A percentile compares a stretch with the other conserved stretches of the same genome.
Conservation (phyloP, 2,329 filamentous ascomycete species). For the Fusarium pseudoanthophilum region DNA sequence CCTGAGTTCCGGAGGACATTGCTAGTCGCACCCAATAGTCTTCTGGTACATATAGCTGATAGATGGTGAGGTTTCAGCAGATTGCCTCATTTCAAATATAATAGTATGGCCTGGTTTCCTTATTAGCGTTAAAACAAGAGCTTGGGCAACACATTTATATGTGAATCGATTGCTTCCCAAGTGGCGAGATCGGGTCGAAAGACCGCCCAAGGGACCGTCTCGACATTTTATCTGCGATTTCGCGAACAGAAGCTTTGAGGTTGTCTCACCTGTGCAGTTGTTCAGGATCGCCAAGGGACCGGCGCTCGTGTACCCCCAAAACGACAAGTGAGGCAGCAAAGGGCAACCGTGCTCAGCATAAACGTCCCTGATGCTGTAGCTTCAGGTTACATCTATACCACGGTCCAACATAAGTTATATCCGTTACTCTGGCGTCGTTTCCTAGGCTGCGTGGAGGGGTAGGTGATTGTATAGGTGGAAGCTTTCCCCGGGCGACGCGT, state of each 20-base stretch:
- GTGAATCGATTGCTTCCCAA: neutral
- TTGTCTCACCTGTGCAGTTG: conserved; percentile 25
- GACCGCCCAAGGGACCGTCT: neutral
- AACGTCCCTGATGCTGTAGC: neutral
- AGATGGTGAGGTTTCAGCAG: neutral
- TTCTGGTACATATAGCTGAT: neutral
- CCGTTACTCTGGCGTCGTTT: neutral
- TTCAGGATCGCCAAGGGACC: neutral
- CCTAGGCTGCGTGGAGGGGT: neutral
- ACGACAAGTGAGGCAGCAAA: neutral
- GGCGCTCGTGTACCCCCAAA: conserved; percentile 2
- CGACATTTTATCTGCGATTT: neutral
- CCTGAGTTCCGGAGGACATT: conserved; percentile 39
- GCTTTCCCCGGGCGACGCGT: neutral
- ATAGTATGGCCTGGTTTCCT: neutral
- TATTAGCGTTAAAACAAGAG: neutral
- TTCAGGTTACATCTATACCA: neutral
- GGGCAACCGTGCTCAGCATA: neutral
- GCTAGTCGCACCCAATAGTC: neutral
- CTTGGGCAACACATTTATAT: neutral
- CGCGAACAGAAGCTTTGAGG: conserved; percentile 4
- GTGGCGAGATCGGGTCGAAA: conserved; percentile 14
- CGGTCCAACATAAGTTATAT: neutral
- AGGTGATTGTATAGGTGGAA: neutral
- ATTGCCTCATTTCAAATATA: neutral